These are phyloP conservation scores for Triticum dicoccoides DNA, from an alignment of 176 grass and related monocot species.

Conservation along the genomic window DNA sequence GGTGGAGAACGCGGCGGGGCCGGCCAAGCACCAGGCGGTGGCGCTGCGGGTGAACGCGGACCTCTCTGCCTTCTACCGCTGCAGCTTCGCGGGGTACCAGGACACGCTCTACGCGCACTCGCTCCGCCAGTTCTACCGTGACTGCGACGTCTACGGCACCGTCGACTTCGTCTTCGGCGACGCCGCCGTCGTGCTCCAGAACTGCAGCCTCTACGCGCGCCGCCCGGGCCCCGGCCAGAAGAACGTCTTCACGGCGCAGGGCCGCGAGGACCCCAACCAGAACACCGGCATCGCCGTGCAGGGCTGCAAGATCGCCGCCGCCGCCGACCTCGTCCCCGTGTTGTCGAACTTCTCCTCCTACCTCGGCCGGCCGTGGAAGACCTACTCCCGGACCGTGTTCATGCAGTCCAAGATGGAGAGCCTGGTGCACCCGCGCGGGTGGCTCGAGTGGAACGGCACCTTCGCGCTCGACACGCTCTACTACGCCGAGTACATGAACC, in stretches of 20 bases:
- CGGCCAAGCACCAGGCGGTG: conserved; percentile 74
- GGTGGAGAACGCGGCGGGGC: conserved; percentile 84
- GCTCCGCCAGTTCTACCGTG: conserved; percentile 93
- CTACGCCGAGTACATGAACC: conserved; percentile 93
- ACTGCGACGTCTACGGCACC: conserved; percentile 91
- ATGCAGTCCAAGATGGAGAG: conserved; percentile 69
- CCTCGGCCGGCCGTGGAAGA: conserved; percentile 86
- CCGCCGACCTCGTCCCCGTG: conserved; percentile 65
- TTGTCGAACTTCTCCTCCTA: conserved; percentile 50
- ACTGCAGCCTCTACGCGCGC: conserved; percentile 85
- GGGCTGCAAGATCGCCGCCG: conserved; percentile 79
- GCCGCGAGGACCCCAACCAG: conserved; percentile 78
- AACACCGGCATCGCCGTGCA: conserved; percentile 88
- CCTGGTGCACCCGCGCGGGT: conserved; percentile 51
- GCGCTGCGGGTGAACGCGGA: conserved; percentile 67
- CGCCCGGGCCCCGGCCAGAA: conserved; percentile 50
- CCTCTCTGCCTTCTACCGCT: conserved; percentile 68
- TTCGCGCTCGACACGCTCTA: conserved; percentile 89
- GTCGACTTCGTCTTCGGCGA: conserved; percentile 91
- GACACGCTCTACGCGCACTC: conserved; percentile 95
- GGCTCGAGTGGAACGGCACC: conserved; percentile 74
- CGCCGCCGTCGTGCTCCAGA: conserved; percentile 70
- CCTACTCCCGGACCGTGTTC: conserved; percentile 80
- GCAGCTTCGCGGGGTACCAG: conserved; percentile 89
- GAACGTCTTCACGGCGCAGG: conserved; percentile 85